A percentile compares a stretch with the other conserved stretches of the same genome.
Evolutionary conservation across 805 yeast genomes (phyloP).

Genomic region (Candida silvatica): DNA sequence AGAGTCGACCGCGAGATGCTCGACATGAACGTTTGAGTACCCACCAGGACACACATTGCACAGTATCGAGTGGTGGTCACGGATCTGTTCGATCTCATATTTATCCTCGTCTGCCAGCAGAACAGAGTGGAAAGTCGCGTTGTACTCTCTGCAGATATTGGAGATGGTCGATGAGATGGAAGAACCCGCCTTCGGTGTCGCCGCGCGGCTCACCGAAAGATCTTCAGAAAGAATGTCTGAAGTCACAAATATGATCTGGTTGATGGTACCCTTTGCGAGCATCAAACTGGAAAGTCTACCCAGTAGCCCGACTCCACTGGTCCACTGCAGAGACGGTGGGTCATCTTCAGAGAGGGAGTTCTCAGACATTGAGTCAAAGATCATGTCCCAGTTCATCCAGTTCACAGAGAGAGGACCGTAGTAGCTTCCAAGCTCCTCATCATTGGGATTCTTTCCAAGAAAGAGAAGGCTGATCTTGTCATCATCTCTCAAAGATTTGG

Average conservation of each 20-base stretch:
- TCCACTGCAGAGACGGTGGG: conserved; percentile 12
- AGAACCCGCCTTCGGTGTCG: background rate
- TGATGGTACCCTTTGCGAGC: conserved; percentile 9
- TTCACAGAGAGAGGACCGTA: conserved; percentile 20
- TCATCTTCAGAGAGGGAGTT: conserved; percentile 6
- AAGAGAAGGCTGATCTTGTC: conserved; percentile 24
- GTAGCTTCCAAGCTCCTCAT: conserved; percentile 17
- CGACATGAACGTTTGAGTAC: conserved; percentile 7
- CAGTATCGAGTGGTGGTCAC: conserved; percentile 11
- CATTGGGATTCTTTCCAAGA: conserved; percentile 7
- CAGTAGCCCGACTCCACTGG: conserved; percentile 15
- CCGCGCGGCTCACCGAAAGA: background rate
- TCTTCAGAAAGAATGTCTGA: conserved; percentile 7
- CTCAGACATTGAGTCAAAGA: conserved; percentile 14
- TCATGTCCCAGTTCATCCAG: conserved; percentile 23
- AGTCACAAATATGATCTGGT: conserved; percentile 16
- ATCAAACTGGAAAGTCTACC: conserved; percentile 12
- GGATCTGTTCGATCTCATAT: conserved; percentile 13
- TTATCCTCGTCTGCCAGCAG: conserved; percentile 21
- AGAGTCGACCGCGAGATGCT: conserved; percentile 16
- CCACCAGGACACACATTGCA: background rate
- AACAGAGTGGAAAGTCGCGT: conserved; percentile 15
- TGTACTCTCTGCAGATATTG: background rate
- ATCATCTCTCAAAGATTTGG: conserved; percentile 10
- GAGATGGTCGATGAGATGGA: background rate